phyloP scores from a whole-genome alignment of 2,329 filamentous ascomycete species.

The Alternaria novae-zelandiae region DNA sequence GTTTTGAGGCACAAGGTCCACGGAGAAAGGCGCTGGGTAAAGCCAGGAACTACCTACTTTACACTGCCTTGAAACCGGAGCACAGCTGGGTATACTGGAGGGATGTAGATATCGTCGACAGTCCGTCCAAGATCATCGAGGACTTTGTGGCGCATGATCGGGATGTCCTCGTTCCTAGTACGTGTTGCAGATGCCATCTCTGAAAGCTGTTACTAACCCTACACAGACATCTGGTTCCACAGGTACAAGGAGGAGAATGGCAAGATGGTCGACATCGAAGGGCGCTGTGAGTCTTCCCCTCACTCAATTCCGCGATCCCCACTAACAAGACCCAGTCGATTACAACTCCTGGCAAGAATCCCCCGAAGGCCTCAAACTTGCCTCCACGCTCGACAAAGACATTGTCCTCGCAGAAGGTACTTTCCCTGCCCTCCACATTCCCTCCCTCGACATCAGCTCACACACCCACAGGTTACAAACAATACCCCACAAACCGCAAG shows the following conservation, averaged over 20 bases:
- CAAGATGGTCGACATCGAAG: conserved; percentile 77
- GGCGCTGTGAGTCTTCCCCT: conserved; percentile 72
- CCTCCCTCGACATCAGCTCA: background rate
- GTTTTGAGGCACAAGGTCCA: conserved; percentile 85
- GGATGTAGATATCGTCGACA: conserved; percentile 95
- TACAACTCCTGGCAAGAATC: conserved; percentile 99
- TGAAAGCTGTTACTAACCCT: conserved; percentile 14
- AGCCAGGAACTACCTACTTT: conserved; percentile 90
- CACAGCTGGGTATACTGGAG: conserved; percentile 99
- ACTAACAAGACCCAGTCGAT: conserved; percentile 68
- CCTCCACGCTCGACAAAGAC: conserved; percentile 76
- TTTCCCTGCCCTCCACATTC: background rate
- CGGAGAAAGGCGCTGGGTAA: conserved; percentile 88
- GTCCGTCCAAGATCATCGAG: conserved; percentile 84
- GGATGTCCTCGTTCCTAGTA: conserved; percentile 95
- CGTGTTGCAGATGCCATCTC: conserved; percentile 45
- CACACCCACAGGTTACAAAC: conserved; percentile 75
- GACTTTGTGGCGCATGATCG: conserved; percentile 94
- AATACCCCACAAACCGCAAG: conserved; percentile 87
- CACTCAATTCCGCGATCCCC: too few species aligned
- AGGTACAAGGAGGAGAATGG: conserved; percentile 75
- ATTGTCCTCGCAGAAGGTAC: conserved; percentile 88
- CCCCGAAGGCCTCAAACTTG: conserved; percentile 77
- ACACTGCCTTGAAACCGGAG: conserved; percentile 83
- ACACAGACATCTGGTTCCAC: conserved; percentile 93